These are phyloP conservation scores for Fusarium succisae DNA, from an alignment of 2,329 filamentous ascomycete species.

Conservation along the genomic window DNA sequence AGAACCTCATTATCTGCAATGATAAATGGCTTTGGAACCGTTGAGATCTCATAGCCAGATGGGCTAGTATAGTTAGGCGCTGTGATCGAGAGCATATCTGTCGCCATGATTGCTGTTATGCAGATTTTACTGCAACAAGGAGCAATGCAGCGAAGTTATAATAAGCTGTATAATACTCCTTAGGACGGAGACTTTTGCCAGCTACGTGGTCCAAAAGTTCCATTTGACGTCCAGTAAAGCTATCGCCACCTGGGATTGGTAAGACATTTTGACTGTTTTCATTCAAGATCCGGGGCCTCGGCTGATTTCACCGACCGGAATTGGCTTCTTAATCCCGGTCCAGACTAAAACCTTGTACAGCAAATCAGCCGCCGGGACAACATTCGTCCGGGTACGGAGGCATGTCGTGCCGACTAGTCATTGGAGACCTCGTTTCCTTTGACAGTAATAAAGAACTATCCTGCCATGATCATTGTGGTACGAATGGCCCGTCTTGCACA, in stretches of 20 bases:
- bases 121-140: no score
- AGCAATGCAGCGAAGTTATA: neutral
- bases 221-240: neutral
- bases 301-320: no score
- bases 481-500: no score
- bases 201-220: neutral
- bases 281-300: no score
- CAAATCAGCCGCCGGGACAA: no score
- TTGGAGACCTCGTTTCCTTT: no score
- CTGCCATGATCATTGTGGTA: no score
- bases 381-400: no score
- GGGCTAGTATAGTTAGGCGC: neutral
- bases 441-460: no score
- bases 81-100: neutral
- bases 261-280: neutral
- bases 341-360: no score
- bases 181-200: neutral
- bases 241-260: neutral
- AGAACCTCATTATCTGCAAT: neutral
- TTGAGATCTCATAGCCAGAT: fast-evolving
- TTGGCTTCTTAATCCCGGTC: no score
- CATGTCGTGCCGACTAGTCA: no score
- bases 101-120: neutral
- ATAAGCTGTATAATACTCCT: neutral
- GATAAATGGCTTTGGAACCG: fast-evolving